A percentile compares a stretch with the other conserved stretches of the same genome.
These are phyloP conservation scores for Gardenia jasminoides DNA, from an alignment of 257 asterid species.

Conservation along the genomic window DNA sequence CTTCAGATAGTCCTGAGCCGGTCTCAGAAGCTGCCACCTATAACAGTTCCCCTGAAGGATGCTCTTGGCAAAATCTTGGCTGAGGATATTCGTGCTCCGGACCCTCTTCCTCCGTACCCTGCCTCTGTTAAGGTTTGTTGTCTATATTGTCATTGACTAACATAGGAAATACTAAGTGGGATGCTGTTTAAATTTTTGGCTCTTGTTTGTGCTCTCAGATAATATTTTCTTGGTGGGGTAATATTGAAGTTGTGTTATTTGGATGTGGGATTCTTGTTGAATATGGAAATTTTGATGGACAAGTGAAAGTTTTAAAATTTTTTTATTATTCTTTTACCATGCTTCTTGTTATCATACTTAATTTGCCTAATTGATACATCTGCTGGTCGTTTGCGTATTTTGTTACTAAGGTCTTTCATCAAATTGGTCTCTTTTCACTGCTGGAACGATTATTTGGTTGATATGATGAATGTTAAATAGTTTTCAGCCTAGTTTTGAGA, in stretches of 20 bases:
- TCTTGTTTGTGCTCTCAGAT: not conserved
- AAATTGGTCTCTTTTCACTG: not conserved
- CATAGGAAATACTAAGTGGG: not conserved
- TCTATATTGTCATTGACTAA: not conserved
- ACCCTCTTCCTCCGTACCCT: conserved; percentile 96
- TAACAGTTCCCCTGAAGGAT: conserved; percentile 50
- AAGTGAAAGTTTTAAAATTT: not conserved
- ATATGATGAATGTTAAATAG: not conserved
- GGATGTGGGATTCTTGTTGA: not conserved
- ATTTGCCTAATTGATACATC: not conserved
- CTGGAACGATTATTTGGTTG: not conserved
- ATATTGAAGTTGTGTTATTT: not conserved
- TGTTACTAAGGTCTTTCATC: not conserved
- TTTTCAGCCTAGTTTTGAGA: not conserved
- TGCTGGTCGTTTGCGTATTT: not conserved
- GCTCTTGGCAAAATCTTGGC: conserved; percentile 81
- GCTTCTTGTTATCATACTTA: not conserved
- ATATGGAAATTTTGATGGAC: not conserved
- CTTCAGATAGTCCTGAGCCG: conserved; percentile 53
- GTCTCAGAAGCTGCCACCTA: conserved; percentile 60
- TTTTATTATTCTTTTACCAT: too few relatives aligned
- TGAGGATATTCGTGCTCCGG: conserved; percentile 73
- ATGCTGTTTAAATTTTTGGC: not conserved
- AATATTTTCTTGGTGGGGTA: not conserved
- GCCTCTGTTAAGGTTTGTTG: conserved; percentile 77